These are phyloP conservation scores for Hypoxylon sp. DNA, from an alignment of 2,329 filamentous ascomycete species.

Conservation along the genomic window DNA sequence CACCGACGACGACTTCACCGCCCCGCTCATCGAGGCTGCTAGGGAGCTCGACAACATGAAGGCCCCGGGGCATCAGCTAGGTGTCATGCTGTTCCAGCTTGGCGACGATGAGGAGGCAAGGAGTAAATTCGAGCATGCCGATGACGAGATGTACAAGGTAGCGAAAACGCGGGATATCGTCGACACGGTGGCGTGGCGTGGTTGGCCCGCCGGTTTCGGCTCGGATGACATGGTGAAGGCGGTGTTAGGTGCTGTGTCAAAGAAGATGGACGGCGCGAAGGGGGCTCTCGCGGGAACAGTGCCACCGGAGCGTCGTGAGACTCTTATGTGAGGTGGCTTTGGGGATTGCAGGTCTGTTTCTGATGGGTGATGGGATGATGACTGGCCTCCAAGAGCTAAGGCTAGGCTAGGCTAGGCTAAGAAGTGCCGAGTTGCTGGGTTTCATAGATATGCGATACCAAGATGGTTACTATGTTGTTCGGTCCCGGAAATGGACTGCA, in stretches of 20 bases:
- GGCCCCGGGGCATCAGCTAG: conserved; percentile 53
- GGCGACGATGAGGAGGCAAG: conserved; percentile 40
- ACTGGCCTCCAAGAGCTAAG: too few species aligned
- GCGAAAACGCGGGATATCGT: conserved; percentile 39
- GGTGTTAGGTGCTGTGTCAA: conserved; percentile 35
- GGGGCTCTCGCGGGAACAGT: conserved; percentile 31
- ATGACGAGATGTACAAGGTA: conserved; percentile 37
- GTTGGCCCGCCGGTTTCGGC: conserved; percentile 36
- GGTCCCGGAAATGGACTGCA: too few species aligned
- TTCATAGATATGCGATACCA: too few species aligned
- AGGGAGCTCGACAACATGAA: conserved; percentile 34
- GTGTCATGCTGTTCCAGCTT: conserved; percentile 42
- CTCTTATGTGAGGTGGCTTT: conserved; percentile 17
- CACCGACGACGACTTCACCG: conserved; percentile 35
- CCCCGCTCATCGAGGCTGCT: conserved; percentile 30
- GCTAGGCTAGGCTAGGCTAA: too few species aligned
- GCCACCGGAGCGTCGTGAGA: conserved; percentile 36
- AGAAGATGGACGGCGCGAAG: conserved; percentile 41
- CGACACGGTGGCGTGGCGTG: conserved; percentile 40
- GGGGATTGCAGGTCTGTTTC: neutral
- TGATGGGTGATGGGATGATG: neutral
- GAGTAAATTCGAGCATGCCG: conserved; percentile 37
- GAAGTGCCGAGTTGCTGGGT: too few species aligned
- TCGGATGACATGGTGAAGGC: conserved; percentile 41
- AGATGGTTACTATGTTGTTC: too few species aligned